Evolutionary conservation across 2,329 filamentous ascomycete genomes (phyloP).

Genomic region (Exserohilum turcica): DNA sequence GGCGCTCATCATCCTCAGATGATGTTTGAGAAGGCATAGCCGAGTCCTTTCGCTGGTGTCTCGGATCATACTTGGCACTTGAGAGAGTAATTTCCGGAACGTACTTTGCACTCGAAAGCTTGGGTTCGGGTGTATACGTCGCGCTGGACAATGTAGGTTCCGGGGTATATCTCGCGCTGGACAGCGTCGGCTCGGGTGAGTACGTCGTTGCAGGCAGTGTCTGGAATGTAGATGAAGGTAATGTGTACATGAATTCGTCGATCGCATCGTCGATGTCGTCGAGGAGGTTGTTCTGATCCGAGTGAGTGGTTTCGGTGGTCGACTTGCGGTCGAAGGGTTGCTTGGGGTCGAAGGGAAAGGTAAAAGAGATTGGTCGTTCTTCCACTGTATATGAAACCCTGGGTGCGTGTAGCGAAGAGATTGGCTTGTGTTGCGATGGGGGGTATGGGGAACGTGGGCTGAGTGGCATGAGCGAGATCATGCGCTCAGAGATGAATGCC

Average conservation of each 20-base stretch:
- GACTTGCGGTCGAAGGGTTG: constrained; percentile 23
- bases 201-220: constrained; percentile 23
- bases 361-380: constrained; percentile 25
- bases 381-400: constrained; percentile 18
- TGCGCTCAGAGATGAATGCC: not conserved
- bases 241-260: constrained; percentile 30
- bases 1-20: constrained; percentile 5
- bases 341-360: constrained; percentile 19
- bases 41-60: constrained; percentile 30
- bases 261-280: constrained; percentile 35
- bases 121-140: not conserved
- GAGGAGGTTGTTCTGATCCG: constrained; percentile 22
- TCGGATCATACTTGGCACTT: constrained; percentile 13
- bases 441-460: constrained; percentile 7
- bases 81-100: not conserved
- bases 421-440: constrained; percentile 1
- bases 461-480: constrained; percentile 11
- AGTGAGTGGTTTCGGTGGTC: constrained; percentile 11
- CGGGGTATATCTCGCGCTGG: constrained; percentile 15
- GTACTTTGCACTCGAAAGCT: constrained; percentile 19
- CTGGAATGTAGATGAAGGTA: constrained; percentile 19
- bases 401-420: constrained; percentile 1
- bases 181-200: constrained; percentile 5
- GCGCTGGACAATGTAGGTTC: not conserved
- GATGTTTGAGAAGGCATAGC: constrained; percentile 17